phyloP scores from a whole-genome alignment of 805 yeast species.

The Yarrowia bubula region DNA sequence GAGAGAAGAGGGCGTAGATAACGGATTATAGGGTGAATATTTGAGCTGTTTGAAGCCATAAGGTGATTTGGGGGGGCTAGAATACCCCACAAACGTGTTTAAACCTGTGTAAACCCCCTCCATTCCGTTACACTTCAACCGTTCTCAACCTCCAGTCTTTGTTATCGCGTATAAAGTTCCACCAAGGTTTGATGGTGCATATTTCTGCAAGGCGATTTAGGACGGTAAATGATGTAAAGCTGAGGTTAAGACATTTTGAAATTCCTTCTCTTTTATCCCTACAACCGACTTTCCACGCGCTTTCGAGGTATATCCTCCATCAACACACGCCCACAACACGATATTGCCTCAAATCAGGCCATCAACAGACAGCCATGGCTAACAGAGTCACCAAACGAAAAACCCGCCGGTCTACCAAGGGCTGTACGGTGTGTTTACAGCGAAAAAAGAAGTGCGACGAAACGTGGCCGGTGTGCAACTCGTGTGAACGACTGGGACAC shows the following conservation, averaged over 20 bases:
- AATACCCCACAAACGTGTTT: too few species aligned
- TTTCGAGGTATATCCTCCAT: too few species aligned
- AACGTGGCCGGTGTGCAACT: conserved; percentile 25
- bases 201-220: conserved; percentile 5
- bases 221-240: not conserved
- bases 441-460: conserved; percentile 25
- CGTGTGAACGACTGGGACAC: conserved; percentile 18
- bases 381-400: conserved; percentile 5
- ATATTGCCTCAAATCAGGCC: not conserved
- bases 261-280: not conserved
- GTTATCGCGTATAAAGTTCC: not conserved
- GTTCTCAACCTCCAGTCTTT: not conserved
- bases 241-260: not conserved
- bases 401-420: conserved; percentile 20
- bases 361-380: not conserved
- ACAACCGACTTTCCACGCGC: not conserved
- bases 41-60: not conserved
- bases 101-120: not conserved
- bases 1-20: not conserved
- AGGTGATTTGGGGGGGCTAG: too few species aligned
- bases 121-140: too few species aligned
- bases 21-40: not conserved
- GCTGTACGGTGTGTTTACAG: conserved; percentile 18
- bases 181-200: not conserved
- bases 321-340: too few species aligned